Evolutionary conservation across 768 basidiomycete genomes (phyloP).

Genomic region (Dacryopinax primogenitus): DNA sequence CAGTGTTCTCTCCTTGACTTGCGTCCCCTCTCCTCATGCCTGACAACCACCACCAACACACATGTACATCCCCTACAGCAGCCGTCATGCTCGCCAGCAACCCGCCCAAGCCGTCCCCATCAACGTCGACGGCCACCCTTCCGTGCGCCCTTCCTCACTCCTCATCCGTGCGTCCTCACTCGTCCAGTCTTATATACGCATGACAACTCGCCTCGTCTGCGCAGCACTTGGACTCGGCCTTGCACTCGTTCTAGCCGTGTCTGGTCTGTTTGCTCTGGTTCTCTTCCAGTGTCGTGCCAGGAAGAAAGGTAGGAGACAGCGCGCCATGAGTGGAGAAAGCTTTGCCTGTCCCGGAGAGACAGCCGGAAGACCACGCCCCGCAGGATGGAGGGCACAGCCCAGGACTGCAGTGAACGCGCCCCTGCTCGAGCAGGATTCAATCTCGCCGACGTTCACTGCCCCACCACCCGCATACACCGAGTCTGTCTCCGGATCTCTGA

Average conservation of each 20-base stretch:
- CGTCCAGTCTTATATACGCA: conserved; percentile 1
- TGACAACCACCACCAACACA: conserved; percentile 5
- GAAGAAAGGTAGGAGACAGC: not conserved
- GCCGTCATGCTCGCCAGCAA: not conserved
- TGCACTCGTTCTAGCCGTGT: not conserved
- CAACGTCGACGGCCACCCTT: not conserved
- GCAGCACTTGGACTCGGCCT: not conserved
- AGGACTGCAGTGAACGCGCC: not conserved
- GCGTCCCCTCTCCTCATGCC: not conserved
- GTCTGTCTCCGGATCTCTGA: not conserved
- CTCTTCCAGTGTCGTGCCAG: not conserved
- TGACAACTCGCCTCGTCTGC: not conserved
- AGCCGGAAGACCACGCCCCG: not conserved
- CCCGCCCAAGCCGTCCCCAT: not conserved
- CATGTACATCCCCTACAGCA: conserved; percentile 6
- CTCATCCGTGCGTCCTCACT: conserved; percentile 6
- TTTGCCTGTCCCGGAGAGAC: not conserved
- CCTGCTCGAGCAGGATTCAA: not conserved
- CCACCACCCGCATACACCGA: conserved; percentile 5
- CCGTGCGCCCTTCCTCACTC: not conserved
- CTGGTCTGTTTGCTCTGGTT: not conserved
- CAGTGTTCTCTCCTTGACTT: not conserved
- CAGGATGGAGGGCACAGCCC: not conserved
- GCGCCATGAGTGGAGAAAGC: not conserved
- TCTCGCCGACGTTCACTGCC: not conserved